phyloP scores from a whole-genome alignment of 2,329 filamentous ascomycete genomes.

The Aspergillus sp. region DNA sequence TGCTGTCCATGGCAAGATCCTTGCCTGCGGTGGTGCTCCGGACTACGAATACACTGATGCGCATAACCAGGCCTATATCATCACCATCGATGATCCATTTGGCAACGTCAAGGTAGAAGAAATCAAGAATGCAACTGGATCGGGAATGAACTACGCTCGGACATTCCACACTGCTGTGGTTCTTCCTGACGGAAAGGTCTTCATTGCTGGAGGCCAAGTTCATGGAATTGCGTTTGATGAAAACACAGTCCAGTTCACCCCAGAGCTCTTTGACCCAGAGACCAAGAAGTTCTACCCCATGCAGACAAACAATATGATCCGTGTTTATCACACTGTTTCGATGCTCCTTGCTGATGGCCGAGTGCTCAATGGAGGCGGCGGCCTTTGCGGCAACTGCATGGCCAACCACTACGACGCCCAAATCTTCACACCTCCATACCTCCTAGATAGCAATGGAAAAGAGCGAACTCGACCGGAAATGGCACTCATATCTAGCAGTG shows the following conservation, averaged over 20 bases:
- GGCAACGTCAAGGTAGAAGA: not conserved
- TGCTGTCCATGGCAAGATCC: constrained; percentile 2
- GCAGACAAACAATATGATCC: constrained; percentile 14
- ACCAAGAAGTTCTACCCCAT: constrained; percentile 33
- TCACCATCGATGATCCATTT: not conserved
- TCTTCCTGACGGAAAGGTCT: constrained; percentile 46
- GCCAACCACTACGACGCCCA: constrained; percentile 52
- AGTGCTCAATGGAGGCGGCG: constrained; percentile 50
- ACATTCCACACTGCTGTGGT: constrained; percentile 45
- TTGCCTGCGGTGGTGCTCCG: constrained; percentile 5
- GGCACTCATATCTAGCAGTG: no score
- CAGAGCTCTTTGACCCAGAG: constrained; percentile 45
- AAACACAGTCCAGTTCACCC: constrained; percentile 33
- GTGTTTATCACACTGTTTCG: constrained; percentile 46
- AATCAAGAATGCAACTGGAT: constrained; percentile 39
- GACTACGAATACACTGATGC: constrained; percentile 3
- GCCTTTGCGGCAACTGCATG: constrained; percentile 46
- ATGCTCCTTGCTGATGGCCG: constrained; percentile 49
- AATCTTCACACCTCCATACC: constrained; percentile 54
- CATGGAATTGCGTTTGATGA: constrained; percentile 44
- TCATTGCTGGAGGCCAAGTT: constrained; percentile 46
- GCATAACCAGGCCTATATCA: not conserved
- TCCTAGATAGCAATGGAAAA: constrained; percentile 44
- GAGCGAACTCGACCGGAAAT: not conserved
- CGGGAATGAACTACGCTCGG: constrained; percentile 44